Evolutionary conservation across 441 rosid species (phyloP).

Genomic region (Mallotus japonicus): DNA sequence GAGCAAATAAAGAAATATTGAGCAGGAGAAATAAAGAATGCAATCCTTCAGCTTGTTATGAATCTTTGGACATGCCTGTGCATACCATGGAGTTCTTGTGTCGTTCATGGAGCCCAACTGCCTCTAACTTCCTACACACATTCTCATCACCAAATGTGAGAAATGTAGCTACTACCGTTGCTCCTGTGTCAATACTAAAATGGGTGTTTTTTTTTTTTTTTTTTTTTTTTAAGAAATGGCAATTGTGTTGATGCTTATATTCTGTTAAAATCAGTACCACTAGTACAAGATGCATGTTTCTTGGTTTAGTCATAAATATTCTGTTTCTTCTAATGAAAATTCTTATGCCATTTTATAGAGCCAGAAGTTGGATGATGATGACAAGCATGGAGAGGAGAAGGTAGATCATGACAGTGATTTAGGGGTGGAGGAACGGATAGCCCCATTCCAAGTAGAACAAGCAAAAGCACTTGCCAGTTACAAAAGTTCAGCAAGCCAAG

Average conservation of each 20-base stretch:
- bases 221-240: too few relatives aligned
- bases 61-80: conserved; percentile 1
- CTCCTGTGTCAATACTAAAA: too few relatives aligned
- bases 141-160: conserved; percentile 3
- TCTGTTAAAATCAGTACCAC: too few relatives aligned
- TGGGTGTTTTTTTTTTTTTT: too few relatives aligned
- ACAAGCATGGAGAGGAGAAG: not conserved
- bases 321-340: not conserved
- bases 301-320: too few relatives aligned
- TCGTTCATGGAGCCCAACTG: conserved; percentile 5
- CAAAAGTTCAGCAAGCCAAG: not conserved
- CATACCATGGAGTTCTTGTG: conserved; percentile 2
- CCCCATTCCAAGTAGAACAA: not conserved
- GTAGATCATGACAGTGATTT: not conserved
- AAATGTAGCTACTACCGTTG: not conserved
- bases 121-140: not conserved
- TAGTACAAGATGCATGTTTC: too few relatives aligned
- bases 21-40: not conserved
- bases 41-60: not conserved
- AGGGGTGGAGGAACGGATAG: not conserved
- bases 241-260: too few relatives aligned
- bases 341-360: not conserved
- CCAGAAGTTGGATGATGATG: not conserved
- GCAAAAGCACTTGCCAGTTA: not conserved
- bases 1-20: not conserved